These are phyloP conservation scores for Maudiozyma bulderi DNA, from an alignment of 805 yeast species.

Conservation along the genomic window DNA sequence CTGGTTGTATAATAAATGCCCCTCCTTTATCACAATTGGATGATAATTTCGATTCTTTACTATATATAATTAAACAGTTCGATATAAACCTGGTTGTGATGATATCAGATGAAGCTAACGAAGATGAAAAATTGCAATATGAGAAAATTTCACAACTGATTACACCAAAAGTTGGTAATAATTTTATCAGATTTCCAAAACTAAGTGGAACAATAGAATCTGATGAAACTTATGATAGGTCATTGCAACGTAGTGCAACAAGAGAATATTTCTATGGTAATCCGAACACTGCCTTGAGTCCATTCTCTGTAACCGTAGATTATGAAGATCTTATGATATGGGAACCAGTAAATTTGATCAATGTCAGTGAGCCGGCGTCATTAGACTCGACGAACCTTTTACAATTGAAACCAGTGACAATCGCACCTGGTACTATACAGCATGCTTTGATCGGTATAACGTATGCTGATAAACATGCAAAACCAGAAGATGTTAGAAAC, in stretches of 20 bases:
- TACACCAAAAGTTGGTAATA: slow-evolving; percentile 8
- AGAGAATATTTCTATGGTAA: slow-evolving; percentile 87
- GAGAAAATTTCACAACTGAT: slow-evolving; percentile 10
- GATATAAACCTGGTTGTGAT: slow-evolving; percentile 18
- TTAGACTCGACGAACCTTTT: slow-evolving; percentile 18
- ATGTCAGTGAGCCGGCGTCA: not conserved
- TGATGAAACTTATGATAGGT: slow-evolving; percentile 60
- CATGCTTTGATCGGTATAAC: slow-evolving; percentile 66
- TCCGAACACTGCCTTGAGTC: slow-evolving; percentile 56
- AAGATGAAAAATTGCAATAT: slow-evolving; percentile 8
- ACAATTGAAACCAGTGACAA: slow-evolving; percentile 32
- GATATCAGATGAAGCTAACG: slow-evolving; percentile 8
- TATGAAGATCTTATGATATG: slow-evolving; percentile 51
- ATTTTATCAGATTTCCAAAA: slow-evolving; percentile 48
- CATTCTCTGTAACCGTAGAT: slow-evolving; percentile 74
- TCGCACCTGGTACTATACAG: slow-evolving; percentile 48
- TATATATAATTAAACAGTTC: slow-evolving; percentile 12
- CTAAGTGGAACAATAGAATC: slow-evolving; percentile 71
- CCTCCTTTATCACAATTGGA: slow-evolving; percentile 17
- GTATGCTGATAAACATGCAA: slow-evolving; percentile 39
- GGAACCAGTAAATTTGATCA: slow-evolving; percentile 39
- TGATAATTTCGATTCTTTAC: slow-evolving; percentile 14
- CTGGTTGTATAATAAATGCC: slow-evolving; percentile 27
- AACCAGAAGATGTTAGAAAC: slow-evolving; percentile 38
- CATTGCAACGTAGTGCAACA: slow-evolving; percentile 64